Percentiles rank a stretch among this genome's conserved stretches.
Evolutionary conservation across 2,329 filamentous ascomycete species (phyloP).

Genomic region (Talaromyces sp.): DNA sequence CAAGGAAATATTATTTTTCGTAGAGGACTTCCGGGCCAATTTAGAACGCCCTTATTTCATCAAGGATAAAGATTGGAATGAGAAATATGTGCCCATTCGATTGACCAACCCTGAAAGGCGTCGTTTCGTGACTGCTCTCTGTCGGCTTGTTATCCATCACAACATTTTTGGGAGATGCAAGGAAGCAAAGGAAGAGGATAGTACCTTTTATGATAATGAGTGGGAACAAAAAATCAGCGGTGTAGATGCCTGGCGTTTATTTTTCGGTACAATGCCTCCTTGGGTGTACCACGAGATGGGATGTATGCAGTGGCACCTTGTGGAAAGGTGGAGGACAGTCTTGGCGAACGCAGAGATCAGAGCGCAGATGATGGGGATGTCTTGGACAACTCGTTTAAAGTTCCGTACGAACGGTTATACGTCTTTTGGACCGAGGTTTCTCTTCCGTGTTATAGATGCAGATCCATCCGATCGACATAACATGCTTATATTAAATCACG

Average conservation of each 20-base stretch:
- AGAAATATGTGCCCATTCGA: neutral
- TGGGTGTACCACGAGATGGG: conserved; percentile 21
- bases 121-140: conserved; percentile 15
- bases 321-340: neutral
- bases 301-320: conserved; percentile 14
- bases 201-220: neutral
- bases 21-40: neutral
- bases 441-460: neutral
- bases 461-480: neutral
- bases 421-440: neutral
- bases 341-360: neutral
- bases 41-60: neutral
- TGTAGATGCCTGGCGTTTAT: conserved; percentile 13
- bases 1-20: neutral
- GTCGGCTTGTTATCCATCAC: conserved; percentile 15
- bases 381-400: too few relatives aligned
- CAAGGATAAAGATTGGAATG: neutral
- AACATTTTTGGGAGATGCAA: conserved; percentile 14
- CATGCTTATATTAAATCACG: neutral
- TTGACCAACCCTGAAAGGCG: conserved; percentile 12
- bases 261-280: conserved; percentile 17
- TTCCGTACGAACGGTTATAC: neutral
- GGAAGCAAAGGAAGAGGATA: neutral
- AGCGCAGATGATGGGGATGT: neutral
- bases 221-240: conserved; percentile 1